Conservation (phyloP, 805 yeast species). For the Hanseniaspora vineae region DNA sequence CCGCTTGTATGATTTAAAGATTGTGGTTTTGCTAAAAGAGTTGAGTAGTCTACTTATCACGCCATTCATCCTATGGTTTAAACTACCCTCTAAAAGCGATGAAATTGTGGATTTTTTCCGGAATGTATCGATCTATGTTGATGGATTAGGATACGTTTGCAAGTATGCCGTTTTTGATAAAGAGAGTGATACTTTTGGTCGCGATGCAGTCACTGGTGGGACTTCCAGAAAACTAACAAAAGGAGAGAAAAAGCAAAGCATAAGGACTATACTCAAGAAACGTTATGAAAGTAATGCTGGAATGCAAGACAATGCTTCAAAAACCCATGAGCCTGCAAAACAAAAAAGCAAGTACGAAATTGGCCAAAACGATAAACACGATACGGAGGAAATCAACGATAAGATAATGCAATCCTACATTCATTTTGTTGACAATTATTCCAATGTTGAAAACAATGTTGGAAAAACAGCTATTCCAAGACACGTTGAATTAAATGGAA, state of each 20-base stretch:
- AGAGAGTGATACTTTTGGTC: background rate
- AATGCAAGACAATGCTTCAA: constrained; percentile 9
- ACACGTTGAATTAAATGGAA: constrained; percentile 8
- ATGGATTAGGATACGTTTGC: constrained; percentile 91
- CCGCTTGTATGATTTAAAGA: constrained; percentile 57
- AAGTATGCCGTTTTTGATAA: constrained; percentile 80
- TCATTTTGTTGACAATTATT: constrained; percentile 79
- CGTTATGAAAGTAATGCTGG: constrained; percentile 6
- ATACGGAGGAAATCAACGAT: constrained; percentile 40
- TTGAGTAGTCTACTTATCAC: constrained; percentile 69
- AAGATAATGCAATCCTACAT: constrained; percentile 88
- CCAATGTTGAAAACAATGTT: constrained; percentile 28
- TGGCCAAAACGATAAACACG: constrained; percentile 10
- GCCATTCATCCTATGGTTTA: constrained; percentile 82
- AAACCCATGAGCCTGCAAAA: constrained; percentile 1
- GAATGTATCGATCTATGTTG: constrained; percentile 80
- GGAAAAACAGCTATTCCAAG: constrained; percentile 22
- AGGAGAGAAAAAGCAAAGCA: constrained; percentile 7
- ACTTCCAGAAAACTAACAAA: constrained; percentile 6
- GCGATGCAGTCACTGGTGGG: constrained; percentile 5
- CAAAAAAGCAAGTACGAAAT: background rate
- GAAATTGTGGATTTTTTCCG: constrained; percentile 81
- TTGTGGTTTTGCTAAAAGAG: constrained; percentile 62
- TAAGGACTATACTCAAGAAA: constrained; percentile 7
- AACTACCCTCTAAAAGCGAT: constrained; percentile 61